These are phyloP conservation scores for Hypoxylon lienhwacheense DNA, from an alignment of 495 filamentous ascomycete genomes.

Conservation along the genomic window DNA sequence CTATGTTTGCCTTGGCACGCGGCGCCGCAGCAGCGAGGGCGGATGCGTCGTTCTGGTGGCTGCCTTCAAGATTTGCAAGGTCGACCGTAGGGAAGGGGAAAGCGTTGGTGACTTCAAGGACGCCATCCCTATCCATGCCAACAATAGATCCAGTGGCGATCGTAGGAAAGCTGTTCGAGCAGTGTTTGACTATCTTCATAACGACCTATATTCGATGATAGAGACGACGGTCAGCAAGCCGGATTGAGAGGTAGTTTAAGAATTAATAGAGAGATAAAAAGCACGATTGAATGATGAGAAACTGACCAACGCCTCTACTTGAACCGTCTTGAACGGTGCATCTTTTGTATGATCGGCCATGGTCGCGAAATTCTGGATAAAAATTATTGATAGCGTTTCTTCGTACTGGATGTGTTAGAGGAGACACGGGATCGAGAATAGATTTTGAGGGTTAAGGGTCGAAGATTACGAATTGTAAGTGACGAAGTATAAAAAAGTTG, in stretches of 20 bases:
- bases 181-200: constrained; percentile 96
- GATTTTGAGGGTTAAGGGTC: constrained; percentile 1
- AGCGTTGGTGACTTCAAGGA: constrained; percentile 87
- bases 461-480: too few relatives aligned
- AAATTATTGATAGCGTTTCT: neutral
- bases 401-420: neutral
- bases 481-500: constrained; percentile 29
- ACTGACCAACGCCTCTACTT: constrained; percentile 79
- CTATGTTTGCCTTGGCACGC: constrained; percentile 82
- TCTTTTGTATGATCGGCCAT: constrained; percentile 58
- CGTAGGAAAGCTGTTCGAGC: constrained; percentile 82
- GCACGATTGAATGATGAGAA: constrained; percentile 10
- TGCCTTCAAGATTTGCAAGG: constrained; percentile 63
- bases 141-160: constrained; percentile 87
- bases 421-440: neutral
- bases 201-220: constrained; percentile 64
- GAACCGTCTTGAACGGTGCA: constrained; percentile 71
- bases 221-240: constrained; percentile 3
- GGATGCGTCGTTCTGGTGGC: constrained; percentile 75
- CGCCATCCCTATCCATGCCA: constrained; percentile 84
- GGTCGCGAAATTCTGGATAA: constrained; percentile 16
- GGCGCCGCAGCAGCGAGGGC: constrained; percentile 85
- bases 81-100: constrained; percentile 94
- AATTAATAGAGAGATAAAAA: constrained; percentile 13
- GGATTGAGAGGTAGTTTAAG: neutral